Base-by-base conservation (phyloP, 495 filamentous ascomycete genomes). In the Aspergillus steynii region DNA sequence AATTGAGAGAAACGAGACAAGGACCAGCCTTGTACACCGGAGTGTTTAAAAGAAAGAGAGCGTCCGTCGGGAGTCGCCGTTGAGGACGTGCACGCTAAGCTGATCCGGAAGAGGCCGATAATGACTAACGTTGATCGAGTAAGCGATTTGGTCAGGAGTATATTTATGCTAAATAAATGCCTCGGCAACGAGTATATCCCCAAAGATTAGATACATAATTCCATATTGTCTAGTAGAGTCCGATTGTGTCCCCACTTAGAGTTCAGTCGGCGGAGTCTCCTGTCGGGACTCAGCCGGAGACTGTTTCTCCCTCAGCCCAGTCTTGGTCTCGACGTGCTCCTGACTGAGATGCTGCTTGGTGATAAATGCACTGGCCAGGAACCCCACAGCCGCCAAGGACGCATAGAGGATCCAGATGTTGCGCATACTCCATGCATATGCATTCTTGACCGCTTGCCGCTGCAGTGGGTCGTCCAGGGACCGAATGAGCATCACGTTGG, bases 341-440 rank as follows among this genome's bases (percentile, higher is more conserved):
- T 73, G 79, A 34, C 76, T 85, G 63, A 90, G 65, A 27, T 73
- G 67, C 28, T 68, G 61, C 59, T 81, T 80, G 50, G 76, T 71
- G 56, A 90, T 80, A 61, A 89, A 88, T 0, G 66, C 56, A 54
- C 82, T 83, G 7, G 77, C 79, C 5, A 86, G 56, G 8, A 89
- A 53, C 2, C 80, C 81, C 57, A 78, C 50, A 8, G 68, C 82
- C 15, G 79, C 73, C 59, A 86, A 67, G 63, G 74, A 79, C 6
- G 85, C 85, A 65, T 85, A 87, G 51, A 85, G 51, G 32, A 88
- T 85, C 83, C 83, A 88, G 65, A 90, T 80, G 59, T 87, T 85
- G 56, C 79, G 70, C 58, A 87, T 68, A 61, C 85, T 87, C 77
- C 77, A 80, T 15, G 86, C 78, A 70, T 84, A 90, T 0, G 84